phyloP scores from a whole-genome alignment of 2,329 filamentous ascomycete species.

The Penicillium sp. region DNA sequence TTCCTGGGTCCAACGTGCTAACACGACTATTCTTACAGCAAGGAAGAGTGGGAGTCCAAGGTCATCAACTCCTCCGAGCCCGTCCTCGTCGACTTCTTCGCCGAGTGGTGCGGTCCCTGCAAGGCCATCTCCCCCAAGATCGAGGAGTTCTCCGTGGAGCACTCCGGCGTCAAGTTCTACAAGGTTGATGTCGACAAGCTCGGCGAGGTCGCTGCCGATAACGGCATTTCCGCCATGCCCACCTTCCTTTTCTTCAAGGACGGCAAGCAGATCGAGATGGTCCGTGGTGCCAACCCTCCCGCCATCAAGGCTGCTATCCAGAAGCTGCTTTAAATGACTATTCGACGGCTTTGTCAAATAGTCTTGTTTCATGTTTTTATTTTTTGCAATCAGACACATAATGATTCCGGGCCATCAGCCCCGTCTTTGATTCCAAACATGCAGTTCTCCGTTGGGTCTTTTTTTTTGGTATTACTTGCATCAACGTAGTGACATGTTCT shows the following conservation, averaged over 20 bases:
- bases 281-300: slow-evolving; percentile 77
- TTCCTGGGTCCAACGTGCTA: not conserved
- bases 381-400: not conserved
- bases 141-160: slow-evolving; percentile 59
- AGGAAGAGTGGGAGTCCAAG: slow-evolving; percentile 56
- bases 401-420: not conserved
- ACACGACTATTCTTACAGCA: slow-evolving; percentile 42
- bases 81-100: slow-evolving; percentile 81
- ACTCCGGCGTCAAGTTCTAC: slow-evolving; percentile 68
- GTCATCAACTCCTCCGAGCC: slow-evolving; percentile 52
- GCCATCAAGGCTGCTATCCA: slow-evolving; percentile 54
- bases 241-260: slow-evolving; percentile 84
- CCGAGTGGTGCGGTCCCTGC: slow-evolving; percentile 92
- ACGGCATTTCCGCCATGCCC: slow-evolving; percentile 86
- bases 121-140: slow-evolving; percentile 81
- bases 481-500: not conserved
- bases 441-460: not conserved
- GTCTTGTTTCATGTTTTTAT: not conserved
- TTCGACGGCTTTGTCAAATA: not conserved
- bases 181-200: slow-evolving; percentile 90
- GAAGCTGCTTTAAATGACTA: slow-evolving; percentile 19
- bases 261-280: slow-evolving; percentile 67
- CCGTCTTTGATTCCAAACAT: not conserved
- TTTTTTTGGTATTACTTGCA: not conserved
- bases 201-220: slow-evolving; percentile 69